Evolutionary conservation across 495 filamentous ascomycete genomes (phyloP).

Genomic region (Hyaloscypha bicolor): DNA sequence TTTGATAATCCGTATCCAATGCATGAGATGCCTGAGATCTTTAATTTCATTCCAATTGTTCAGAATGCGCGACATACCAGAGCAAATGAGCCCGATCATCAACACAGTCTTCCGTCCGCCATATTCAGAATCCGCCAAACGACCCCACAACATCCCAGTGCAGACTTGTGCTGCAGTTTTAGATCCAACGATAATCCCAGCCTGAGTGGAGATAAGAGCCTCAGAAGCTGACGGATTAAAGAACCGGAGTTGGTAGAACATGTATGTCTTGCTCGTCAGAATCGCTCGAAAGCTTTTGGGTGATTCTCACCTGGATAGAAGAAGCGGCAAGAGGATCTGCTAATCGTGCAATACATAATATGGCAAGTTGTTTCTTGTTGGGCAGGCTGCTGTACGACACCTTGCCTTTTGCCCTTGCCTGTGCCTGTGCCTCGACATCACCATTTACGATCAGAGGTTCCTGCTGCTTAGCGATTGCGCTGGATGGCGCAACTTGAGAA

Average conservation of each 20-base stretch:
- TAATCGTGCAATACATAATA: background rate
- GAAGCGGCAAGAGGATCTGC: background rate
- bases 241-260: background rate
- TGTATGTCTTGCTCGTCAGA: background rate
- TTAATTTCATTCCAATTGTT: background rate
- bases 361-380: background rate
- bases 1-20: background rate
- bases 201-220: background rate
- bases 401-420: background rate
- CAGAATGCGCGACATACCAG: background rate
- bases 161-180: background rate
- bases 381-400: background rate
- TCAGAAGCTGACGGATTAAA: background rate
- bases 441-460: background rate
- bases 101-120: background rate
- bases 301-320: background rate
- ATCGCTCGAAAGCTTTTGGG: background rate
- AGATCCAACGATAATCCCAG: background rate
- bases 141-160: background rate
- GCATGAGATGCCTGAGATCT: background rate
- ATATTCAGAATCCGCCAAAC: background rate
- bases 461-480: background rate
- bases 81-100: background rate
- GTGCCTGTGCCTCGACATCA: background rate
- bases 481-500: background rate